Percentiles rank a stretch among this genome's conserved stretches.
These are phyloP conservation scores for Rhizopogon hawkerae DNA, from an alignment of 1,284 basidiomycete genomes.

Conservation along the genomic window DNA sequence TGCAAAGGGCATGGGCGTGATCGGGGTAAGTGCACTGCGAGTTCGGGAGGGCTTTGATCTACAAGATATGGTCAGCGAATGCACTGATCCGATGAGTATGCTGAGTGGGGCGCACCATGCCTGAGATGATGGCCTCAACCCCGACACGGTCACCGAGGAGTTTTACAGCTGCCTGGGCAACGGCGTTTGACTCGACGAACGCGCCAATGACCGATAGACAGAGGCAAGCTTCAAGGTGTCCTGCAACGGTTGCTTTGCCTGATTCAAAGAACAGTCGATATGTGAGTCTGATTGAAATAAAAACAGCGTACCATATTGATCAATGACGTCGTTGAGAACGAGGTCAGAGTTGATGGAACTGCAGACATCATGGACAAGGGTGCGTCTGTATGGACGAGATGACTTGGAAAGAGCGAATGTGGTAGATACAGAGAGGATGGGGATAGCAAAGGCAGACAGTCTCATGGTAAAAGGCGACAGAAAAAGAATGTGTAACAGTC, in stretches of 20 bases:
- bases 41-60: slow-evolving; percentile 14
- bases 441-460: slow-evolving; percentile 8
- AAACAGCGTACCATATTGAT: slow-evolving; percentile 8
- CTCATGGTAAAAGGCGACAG: slow-evolving; percentile 13
- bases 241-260: slow-evolving; percentile 16
- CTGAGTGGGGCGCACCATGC: slow-evolving; percentile 9
- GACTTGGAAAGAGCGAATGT: slow-evolving; percentile 11
- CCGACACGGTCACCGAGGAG: slow-evolving; percentile 11
- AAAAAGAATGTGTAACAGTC: background rate
- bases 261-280: background rate
- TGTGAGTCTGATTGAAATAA: too few species aligned
- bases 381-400: slow-evolving; percentile 4
- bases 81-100: background rate
- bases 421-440: slow-evolving; percentile 15
- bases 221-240: slow-evolving; percentile 12
- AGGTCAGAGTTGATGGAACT: slow-evolving; percentile 12
- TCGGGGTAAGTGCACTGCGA: slow-evolving; percentile 18
- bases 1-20: slow-evolving; percentile 11
- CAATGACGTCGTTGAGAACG: slow-evolving; percentile 11
- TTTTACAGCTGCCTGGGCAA: slow-evolving; percentile 15
- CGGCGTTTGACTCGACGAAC: slow-evolving; percentile 11
- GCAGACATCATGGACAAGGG: slow-evolving; percentile 10
- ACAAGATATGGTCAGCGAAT: background rate
- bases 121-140: slow-evolving; percentile 10
- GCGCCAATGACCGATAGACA: slow-evolving; percentile 14